Base-by-base conservation (phyloP, 352 stramenopile genomes). In the Pythium rishiriense region DNA sequence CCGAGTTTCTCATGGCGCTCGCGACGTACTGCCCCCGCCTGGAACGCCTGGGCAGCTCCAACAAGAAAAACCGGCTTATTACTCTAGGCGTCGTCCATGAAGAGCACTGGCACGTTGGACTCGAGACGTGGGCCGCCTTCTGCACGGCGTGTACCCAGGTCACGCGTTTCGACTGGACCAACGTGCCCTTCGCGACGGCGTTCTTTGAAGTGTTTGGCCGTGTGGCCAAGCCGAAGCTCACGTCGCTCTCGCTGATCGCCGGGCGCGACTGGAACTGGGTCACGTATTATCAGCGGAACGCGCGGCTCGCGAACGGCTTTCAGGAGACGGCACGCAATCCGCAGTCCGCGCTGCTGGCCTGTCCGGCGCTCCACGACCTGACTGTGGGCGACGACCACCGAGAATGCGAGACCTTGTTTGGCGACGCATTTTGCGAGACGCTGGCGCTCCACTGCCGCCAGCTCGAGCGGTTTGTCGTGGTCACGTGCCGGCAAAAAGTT, bases 121-220 rank as follows among this genome's bases (percentile, higher is more conserved):
- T 37, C 6, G 31, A 37, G 2, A 51, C 75, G 2, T 89, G 80
- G 78, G 74, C 64, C 6, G 39, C 25, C 1, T 89, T 87, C 51
- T 87, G 80, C 42, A 50, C 51, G 22, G 65, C 57, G 12, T 78
- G 72, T 21, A 45, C 66, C 19, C 45, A 57, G 0, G 26, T 66
- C 5, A 42, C 10, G 17, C 37, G 21, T 19, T 66, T 58, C 15
- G 41, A 66, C 31, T 66, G 59, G 59, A 35, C 42, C 49, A 35
- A 15, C 25, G 48, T 46, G 49, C 59, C 59, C 17, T 59, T 52
- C 21, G 42, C 39, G 37, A 59, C 48, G 17, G n/a, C 43, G 39
- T 66, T 66, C 41, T 66, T 66, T 21, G 49, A 53, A 49, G 58
- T 66, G 28, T 66, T 59, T 51, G 48, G 37, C 21, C 37, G 37